Percentiles rank a stretch among this genome's conserved stretches.
Conservation (phyloP, 768 basidiomycete genomes). For the Neoboletus magnificus region DNA sequence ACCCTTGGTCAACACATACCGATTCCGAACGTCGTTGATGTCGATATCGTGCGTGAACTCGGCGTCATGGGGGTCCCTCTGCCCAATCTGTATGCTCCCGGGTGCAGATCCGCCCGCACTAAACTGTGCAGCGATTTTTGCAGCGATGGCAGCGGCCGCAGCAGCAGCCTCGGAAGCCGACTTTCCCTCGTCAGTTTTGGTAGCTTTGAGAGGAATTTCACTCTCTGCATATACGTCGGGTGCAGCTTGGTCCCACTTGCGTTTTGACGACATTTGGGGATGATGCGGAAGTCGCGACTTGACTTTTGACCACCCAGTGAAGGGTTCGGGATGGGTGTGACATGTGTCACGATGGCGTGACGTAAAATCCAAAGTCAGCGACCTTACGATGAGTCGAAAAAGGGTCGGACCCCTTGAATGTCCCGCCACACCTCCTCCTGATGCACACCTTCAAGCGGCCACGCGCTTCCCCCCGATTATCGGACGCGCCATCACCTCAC, state of each 20-base stretch:
- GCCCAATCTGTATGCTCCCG: constrained; percentile 41
- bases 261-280: constrained; percentile 61
- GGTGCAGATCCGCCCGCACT: constrained; percentile 40
- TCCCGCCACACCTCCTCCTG: neutral
- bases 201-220: constrained; percentile 41
- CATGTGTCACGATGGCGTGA: constrained; percentile 16
- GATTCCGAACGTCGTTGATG: constrained; percentile 93
- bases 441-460: constrained; percentile 34
- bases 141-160: constrained; percentile 83
- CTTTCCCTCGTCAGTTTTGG: constrained; percentile 48
- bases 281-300: neutral
- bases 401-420: neutral
- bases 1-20: constrained; percentile 92
- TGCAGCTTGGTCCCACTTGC: constrained; percentile 77
- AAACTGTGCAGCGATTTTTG: constrained; percentile 92
- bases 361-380: constrained; percentile 22
- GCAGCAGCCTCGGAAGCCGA: constrained; percentile 59
- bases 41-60: constrained; percentile 91
- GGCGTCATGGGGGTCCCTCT: constrained; percentile 68
- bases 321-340: constrained; percentile 1
- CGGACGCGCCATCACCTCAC: constrained; percentile 34
- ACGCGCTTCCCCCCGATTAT: constrained; percentile 27
- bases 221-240: constrained; percentile 43
- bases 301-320: neutral
- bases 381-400: neutral